A percentile compares a stretch with the other conserved stretches of the same genome.
Evolutionary conservation across 192 early-diverging fungal species (phyloP).

Genomic region (Oehlia diaphana): DNA sequence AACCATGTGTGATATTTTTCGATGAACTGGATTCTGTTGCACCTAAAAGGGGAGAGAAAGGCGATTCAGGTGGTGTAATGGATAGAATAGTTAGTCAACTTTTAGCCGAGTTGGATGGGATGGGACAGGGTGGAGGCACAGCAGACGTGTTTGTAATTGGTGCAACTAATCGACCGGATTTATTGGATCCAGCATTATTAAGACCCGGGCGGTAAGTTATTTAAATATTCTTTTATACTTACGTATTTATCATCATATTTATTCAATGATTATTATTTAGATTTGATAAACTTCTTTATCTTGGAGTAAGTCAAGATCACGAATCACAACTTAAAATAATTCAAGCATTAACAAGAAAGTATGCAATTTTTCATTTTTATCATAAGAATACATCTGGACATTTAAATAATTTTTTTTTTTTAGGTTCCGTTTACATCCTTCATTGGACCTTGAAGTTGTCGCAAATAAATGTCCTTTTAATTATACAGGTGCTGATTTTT

Average conservation of each 20-base stretch:
- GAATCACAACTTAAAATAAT: slow-evolving; percentile 86
- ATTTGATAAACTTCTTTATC: slow-evolving; percentile 96
- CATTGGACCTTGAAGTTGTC: slow-evolving; percentile 69
- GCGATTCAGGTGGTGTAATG: slow-evolving; percentile 99
- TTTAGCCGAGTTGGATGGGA: slow-evolving; percentile 94
- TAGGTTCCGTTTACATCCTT: slow-evolving; percentile 80
- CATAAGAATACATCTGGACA: background rate
- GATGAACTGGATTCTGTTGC: slow-evolving; percentile 99
- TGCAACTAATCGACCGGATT: slow-evolving; percentile 97
- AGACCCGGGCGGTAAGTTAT: slow-evolving; percentile 77
- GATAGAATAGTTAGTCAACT: slow-evolving; percentile 98
- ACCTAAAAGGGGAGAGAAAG: slow-evolving; percentile 96
- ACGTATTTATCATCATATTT: background rate
- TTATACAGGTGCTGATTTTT: slow-evolving; percentile 98
- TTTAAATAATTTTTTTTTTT: background rate
- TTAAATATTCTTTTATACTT: slow-evolving; percentile 4
- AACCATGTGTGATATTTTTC: slow-evolving; percentile 98
- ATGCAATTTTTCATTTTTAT: slow-evolving; percentile 29
- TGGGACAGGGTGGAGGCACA: slow-evolving; percentile 62
- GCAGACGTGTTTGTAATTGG: slow-evolving; percentile 97
- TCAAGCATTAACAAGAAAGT: slow-evolving; percentile 92
- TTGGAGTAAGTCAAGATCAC: slow-evolving; percentile 92
- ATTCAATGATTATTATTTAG: slow-evolving; percentile 31
- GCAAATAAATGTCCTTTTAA: slow-evolving; percentile 88
- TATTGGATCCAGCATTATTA: slow-evolving; percentile 90